Evolutionary conservation across 495 filamentous ascomycete species (phyloP).

Genomic region (Annulohypoxylon nitens): DNA sequence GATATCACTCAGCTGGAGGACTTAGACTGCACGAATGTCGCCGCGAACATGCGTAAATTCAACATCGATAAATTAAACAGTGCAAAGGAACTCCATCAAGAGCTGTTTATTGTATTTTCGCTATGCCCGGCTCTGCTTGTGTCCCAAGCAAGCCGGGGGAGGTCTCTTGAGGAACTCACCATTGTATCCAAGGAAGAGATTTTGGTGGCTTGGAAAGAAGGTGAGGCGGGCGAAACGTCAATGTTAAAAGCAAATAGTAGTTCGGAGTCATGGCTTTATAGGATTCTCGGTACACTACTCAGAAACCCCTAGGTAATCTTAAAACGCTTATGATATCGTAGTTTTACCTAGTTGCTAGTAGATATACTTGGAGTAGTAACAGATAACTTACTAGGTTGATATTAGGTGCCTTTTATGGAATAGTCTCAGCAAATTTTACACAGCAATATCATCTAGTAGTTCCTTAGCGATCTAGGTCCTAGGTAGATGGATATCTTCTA

Average conservation of each 20-base stretch:
- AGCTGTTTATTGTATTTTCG: slow-evolving; percentile 42
- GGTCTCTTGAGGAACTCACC: slow-evolving; percentile 39
- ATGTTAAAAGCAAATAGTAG: background rate
- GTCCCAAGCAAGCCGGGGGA: background rate
- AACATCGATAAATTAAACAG: slow-evolving; percentile 44
- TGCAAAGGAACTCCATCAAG: slow-evolving; percentile 33
- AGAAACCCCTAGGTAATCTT: too few relatives aligned
- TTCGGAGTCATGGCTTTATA: background rate
- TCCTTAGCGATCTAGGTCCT: too few relatives aligned
- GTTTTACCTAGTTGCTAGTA: too few relatives aligned
- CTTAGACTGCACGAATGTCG: slow-evolving; percentile 51
- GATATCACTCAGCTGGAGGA: slow-evolving; percentile 13
- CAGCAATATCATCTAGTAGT: too few relatives aligned
- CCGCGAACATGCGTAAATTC: slow-evolving; percentile 48
- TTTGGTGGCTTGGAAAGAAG: slow-evolving; percentile 23
- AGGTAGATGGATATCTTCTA: too few relatives aligned
- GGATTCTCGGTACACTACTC: background rate
- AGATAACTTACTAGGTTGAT: too few relatives aligned
- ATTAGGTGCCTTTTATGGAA: too few relatives aligned
- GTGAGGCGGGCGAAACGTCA: background rate
- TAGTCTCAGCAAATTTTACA: too few relatives aligned
- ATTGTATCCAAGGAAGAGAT: slow-evolving; percentile 48
- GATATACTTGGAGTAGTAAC: too few relatives aligned
- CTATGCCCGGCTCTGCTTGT: slow-evolving; percentile 44
- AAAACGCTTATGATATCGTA: too few relatives aligned